Conservation (phyloP, 148 eudicot genomes). For the Rhododendron griersonianum region DNA sequence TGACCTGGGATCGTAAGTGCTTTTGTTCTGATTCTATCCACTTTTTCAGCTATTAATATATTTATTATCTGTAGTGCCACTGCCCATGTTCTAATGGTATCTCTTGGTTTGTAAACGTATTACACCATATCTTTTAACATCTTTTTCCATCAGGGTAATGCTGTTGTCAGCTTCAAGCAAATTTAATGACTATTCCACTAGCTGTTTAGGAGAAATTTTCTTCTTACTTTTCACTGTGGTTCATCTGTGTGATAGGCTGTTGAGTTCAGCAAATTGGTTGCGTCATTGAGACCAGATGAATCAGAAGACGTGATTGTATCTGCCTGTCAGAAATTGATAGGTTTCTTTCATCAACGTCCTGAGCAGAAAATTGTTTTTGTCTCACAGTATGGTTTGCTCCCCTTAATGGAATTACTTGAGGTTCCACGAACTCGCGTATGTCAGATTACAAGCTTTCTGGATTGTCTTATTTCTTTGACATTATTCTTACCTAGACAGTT, state of each 20-base stretch:
- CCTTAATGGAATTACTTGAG: constrained; percentile 91
- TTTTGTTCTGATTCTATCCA: not conserved
- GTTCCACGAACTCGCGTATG: constrained; percentile 85
- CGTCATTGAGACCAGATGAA: constrained; percentile 81
- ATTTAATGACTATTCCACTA: not conserved
- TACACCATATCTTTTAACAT: not conserved
- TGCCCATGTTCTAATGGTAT: not conserved
- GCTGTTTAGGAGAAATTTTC: not conserved
- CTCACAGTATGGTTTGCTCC: constrained; percentile 89
- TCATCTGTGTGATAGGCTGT: constrained; percentile 57
- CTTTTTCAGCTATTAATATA: not conserved
- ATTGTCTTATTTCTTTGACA: not conserved
- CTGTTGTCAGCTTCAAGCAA: not conserved
- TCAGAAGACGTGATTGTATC: constrained; percentile 85
- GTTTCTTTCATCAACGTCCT: constrained; percentile 82
- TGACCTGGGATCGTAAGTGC: not conserved
- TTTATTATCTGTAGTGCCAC: not conserved
- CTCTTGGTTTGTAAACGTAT: not conserved
- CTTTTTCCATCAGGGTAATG: not conserved
- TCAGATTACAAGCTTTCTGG: constrained; percentile 9
- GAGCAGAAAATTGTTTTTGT: constrained; percentile 89
- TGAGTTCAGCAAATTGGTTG: constrained; percentile 84
- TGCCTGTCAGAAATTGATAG: constrained; percentile 82
- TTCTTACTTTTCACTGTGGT: not conserved
- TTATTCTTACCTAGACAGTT: not conserved